Conservation (phyloP, 2,329 filamentous ascomycete species). For the Colletotrichum tropicicola region DNA sequence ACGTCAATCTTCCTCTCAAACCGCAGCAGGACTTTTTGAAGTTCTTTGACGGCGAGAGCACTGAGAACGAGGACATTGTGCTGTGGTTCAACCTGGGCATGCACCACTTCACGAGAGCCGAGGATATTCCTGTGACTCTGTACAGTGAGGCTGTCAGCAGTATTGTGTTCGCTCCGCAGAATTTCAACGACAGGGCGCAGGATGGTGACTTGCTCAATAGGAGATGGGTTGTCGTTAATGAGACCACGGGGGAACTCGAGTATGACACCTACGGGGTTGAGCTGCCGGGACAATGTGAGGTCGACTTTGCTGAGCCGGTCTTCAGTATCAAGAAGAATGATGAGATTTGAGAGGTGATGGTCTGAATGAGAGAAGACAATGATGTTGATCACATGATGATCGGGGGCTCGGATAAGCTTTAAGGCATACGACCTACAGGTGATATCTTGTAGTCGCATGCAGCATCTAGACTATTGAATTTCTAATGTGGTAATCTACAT, state of each 20-base stretch:
- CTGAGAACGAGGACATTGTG: conserved; percentile 48
- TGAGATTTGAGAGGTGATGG: not conserved
- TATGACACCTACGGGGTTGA: conserved; percentile 42
- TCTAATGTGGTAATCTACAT: too few species aligned
- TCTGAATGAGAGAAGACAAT: not conserved
- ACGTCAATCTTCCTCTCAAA: conserved; percentile 36
- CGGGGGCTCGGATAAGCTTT: too few species aligned
- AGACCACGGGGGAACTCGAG: conserved; percentile 33
- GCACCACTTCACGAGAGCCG: conserved; percentile 46
- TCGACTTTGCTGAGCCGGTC: conserved; percentile 39
- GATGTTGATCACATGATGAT: too few species aligned
- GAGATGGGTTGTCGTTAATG: conserved; percentile 40
- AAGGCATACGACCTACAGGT: too few species aligned
- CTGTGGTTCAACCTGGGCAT: conserved; percentile 59
- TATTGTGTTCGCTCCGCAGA: conserved; percentile 43
- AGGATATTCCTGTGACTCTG: conserved; percentile 41
- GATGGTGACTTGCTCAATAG: conserved; percentile 48
- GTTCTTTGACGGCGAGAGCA: conserved; percentile 47
- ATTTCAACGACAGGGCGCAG: conserved; percentile 42
- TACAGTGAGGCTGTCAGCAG: conserved; percentile 42
- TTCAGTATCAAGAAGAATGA: conserved; percentile 24
- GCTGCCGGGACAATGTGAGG: conserved; percentile 38
- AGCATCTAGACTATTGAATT: too few species aligned
- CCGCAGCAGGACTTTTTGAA: conserved; percentile 53
- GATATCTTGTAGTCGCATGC: too few species aligned